A percentile compares a stretch with the other conserved stretches of the same genome.
phyloP scores from a whole-genome alignment of 2,329 filamentous ascomycete species.

The Colletotrichum sp. region DNA sequence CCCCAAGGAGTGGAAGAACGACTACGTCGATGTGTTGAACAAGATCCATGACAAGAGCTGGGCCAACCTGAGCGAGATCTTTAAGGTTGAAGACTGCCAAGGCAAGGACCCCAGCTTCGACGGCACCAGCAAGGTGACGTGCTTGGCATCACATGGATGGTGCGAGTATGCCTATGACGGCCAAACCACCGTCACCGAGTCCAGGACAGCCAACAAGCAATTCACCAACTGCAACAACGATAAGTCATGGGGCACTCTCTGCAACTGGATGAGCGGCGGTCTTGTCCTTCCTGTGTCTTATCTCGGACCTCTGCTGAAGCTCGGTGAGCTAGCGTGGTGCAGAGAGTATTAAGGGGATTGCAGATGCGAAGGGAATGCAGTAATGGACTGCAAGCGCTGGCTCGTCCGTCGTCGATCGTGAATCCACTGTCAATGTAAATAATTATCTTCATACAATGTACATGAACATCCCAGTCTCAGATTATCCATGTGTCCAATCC shows the following conservation, averaged over 20 bases:
- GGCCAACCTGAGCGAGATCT: slow-evolving; percentile 27
- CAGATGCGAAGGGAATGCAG: neutral
- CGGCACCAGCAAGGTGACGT: slow-evolving; percentile 22
- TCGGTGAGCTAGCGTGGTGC: neutral
- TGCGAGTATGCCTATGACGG: slow-evolving; percentile 27
- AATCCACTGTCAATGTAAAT: neutral
- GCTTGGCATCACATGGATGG: slow-evolving; percentile 25
- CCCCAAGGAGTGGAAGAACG: slow-evolving; percentile 25
- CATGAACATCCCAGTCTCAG: neutral
- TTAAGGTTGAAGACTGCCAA: slow-evolving; percentile 27
- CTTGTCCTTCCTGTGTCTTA: slow-evolving; percentile 27
- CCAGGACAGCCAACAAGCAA: slow-evolving; percentile 9
- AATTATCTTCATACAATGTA: neutral
- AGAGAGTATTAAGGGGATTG: neutral
- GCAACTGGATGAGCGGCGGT: slow-evolving; percentile 22
- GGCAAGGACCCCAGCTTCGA: slow-evolving; percentile 26
- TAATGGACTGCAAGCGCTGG: neutral
- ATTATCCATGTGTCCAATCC: neutral
- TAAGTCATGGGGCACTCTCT: slow-evolving; percentile 22
- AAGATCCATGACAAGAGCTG: slow-evolving; percentile 26
- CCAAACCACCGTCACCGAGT: neutral
- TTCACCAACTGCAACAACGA: slow-evolving; percentile 28
- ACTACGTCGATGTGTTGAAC: slow-evolving; percentile 23
- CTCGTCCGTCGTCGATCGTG: neutral
- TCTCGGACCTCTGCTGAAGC: slow-evolving; percentile 25